Percentiles rank a stretch among this genome's conserved stretches.
Evolutionary conservation across 371 early-diverging fungal genomes (phyloP).

Genomic region (Apophysomyces variabilis): DNA sequence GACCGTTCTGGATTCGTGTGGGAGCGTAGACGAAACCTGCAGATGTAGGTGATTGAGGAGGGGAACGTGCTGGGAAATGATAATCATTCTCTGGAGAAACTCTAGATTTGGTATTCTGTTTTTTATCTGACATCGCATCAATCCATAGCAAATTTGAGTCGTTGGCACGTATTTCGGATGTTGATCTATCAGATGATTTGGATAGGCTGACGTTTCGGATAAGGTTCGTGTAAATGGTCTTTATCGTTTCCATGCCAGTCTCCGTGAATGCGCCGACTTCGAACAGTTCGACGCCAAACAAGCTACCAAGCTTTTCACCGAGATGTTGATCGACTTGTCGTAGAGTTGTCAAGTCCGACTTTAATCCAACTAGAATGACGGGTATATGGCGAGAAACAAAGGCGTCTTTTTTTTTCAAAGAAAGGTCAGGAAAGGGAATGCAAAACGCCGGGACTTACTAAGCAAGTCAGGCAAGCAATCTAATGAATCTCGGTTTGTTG

Average conservation of each 20-base stretch:
- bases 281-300: conserved; percentile 30
- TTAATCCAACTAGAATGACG: conserved; percentile 37
- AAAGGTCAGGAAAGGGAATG: neutral
- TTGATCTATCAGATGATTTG: neutral
- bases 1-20: conserved; percentile 14
- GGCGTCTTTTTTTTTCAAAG: conserved; percentile 23
- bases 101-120: neutral
- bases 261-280: conserved; percentile 38
- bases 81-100: neutral
- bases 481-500: conserved; percentile 33
- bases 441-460: conserved; percentile 25
- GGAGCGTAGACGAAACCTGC: conserved; percentile 41
- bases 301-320: conserved; percentile 26
- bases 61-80: neutral
- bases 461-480: conserved; percentile 43
- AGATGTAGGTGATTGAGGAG: neutral
- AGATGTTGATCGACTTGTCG: conserved; percentile 33
- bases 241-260: conserved; percentile 30
- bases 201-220: conserved; percentile 16
- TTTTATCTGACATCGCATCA: neutral
- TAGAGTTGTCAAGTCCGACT: conserved; percentile 27
- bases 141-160: neutral
- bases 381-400: conserved; percentile 39
- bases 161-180: neutral
- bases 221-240: conserved; percentile 26